phyloP scores from a whole-genome alignment of 345 rosid species.

The Arabidopsis arenosa region DNA sequence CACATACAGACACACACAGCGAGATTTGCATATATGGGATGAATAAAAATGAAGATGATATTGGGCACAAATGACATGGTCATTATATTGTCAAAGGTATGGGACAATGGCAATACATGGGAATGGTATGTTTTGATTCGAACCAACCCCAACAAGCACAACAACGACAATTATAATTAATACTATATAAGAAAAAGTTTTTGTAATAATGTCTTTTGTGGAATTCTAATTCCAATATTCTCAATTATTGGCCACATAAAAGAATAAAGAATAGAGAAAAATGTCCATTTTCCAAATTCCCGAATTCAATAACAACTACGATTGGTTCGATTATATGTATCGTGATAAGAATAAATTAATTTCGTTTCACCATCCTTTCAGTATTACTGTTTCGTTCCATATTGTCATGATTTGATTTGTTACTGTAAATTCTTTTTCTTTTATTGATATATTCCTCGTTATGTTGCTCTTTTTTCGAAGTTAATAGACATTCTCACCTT shows the following conservation, averaged over 20 bases:
- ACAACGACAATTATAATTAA: constrained; percentile 22
- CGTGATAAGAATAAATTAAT: constrained; percentile 22
- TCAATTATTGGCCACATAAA: constrained; percentile 44
- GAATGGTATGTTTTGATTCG: constrained; percentile 39
- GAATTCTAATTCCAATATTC: constrained; percentile 47
- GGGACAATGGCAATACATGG: constrained; percentile 27
- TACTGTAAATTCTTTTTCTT: constrained; percentile 27
- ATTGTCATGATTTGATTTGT: constrained; percentile 41
- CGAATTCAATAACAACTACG: constrained; percentile 26
- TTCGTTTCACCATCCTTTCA: constrained; percentile 30
- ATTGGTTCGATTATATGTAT: constrained; percentile 25
- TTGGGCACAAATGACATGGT: constrained; percentile 19
- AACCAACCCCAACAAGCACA: constrained; percentile 35
- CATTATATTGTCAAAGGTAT: constrained; percentile 29
- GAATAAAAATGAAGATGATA: background rate
- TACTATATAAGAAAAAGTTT: constrained; percentile 13
- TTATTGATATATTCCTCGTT: constrained; percentile 35
- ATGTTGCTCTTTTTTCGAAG: constrained; percentile 11
- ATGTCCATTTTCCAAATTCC: constrained; percentile 32
- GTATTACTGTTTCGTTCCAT: constrained; percentile 23
- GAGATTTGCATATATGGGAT: background rate
- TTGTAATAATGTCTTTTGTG: constrained; percentile 33
- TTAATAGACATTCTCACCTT: constrained; percentile 21
- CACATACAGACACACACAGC: background rate
- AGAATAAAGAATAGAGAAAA: constrained; percentile 38